Percentiles rank a stretch among this genome's conserved stretches.
phyloP scores from a whole-genome alignment of 495 filamentous ascomycete species.

The Penicillium psychrofluorescens region DNA sequence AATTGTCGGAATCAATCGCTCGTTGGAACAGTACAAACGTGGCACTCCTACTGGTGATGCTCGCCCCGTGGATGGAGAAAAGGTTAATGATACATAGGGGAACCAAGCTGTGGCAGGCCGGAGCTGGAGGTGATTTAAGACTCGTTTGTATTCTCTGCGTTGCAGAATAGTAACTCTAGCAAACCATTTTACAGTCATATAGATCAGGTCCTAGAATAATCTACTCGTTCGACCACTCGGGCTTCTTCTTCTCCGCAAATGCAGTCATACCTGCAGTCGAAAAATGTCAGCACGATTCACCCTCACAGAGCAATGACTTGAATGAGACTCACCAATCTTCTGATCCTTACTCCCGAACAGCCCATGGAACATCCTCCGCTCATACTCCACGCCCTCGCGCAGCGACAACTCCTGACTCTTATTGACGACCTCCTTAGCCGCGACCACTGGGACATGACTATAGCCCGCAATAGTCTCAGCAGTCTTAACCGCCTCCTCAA shows the following conservation, averaged over 20 bases:
- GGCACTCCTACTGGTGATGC: constrained; percentile 49
- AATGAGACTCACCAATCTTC: constrained; percentile 65
- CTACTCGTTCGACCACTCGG: constrained; percentile 83
- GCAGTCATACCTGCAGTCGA: constrained; percentile 67
- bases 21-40: too few species aligned
- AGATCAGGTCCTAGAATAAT: not conserved
- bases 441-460: constrained; percentile 72
- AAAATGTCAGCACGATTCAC: constrained; percentile 9
- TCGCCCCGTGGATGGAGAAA: constrained; percentile 40
- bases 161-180: not conserved
- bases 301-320: not conserved
- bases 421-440: constrained; percentile 96
- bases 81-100: constrained; percentile 1
- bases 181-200: not conserved
- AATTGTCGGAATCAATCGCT: too few species aligned
- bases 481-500: constrained; percentile 69
- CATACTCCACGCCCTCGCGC: constrained; percentile 87
- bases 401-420: constrained; percentile 87
- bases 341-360: constrained; percentile 92
- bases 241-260: constrained; percentile 90
- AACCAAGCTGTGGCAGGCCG: constrained; percentile 6
- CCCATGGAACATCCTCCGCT: constrained; percentile 84
- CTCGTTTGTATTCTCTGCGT: not conserved
- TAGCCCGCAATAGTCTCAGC: constrained; percentile 84
- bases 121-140: not conserved